Conservation (phyloP, 768 basidiomycete species). For the Mycena belliarum region DNA sequence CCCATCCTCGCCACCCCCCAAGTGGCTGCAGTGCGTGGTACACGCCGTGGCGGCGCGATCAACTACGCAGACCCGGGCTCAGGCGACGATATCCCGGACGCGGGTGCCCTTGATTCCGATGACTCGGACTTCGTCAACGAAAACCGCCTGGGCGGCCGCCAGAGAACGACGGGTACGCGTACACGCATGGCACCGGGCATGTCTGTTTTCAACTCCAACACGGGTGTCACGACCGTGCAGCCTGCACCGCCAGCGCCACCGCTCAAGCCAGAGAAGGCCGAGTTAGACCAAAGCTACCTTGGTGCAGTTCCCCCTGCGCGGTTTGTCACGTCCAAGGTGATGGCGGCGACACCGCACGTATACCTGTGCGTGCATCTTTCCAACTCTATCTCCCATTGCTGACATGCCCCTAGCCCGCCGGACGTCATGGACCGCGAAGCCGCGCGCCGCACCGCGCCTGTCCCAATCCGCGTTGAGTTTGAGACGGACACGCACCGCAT, state of each 20-base stretch:
- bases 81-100: slow-evolving; percentile 79
- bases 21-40: slow-evolving; percentile 54
- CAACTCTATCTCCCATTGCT: neutral
- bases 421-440: slow-evolving; percentile 70
- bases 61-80: slow-evolving; percentile 89
- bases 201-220: slow-evolving; percentile 55
- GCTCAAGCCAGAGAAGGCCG: slow-evolving; percentile 50
- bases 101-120: slow-evolving; percentile 80
- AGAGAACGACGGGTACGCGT: slow-evolving; percentile 43
- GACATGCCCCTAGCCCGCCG: slow-evolving; percentile 48
- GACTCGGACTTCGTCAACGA: slow-evolving; percentile 70
- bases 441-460: slow-evolving; percentile 50
- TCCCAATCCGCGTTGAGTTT: slow-evolving; percentile 94
- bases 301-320: slow-evolving; percentile 82
- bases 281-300: slow-evolving; percentile 86
- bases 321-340: slow-evolving; percentile 64
- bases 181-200: slow-evolving; percentile 48
- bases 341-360: slow-evolving; percentile 63
- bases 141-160: slow-evolving; percentile 44
- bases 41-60: slow-evolving; percentile 66
- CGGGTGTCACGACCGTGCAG: slow-evolving; percentile 39
- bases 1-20: slow-evolving; percentile 71
- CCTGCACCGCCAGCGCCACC: slow-evolving; percentile 35
- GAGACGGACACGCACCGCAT: slow-evolving; percentile 90
- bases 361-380: slow-evolving; percentile 62